phyloP scores from a whole-genome alignment of 2,329 filamentous ascomycete genomes.

The Talaromyces sp. region DNA sequence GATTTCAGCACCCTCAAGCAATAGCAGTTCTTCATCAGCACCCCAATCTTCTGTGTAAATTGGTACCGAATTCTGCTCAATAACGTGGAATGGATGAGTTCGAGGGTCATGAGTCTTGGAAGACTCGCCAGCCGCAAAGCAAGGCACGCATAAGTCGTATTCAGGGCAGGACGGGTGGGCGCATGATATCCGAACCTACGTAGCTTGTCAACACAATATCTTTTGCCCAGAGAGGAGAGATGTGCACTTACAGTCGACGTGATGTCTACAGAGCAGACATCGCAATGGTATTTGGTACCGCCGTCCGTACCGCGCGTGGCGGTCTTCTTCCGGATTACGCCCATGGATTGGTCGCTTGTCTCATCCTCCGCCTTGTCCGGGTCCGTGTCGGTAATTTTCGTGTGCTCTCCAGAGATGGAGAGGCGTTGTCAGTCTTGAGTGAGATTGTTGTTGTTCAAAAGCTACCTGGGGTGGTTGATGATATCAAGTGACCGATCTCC shows the following conservation, averaged over 20 bases:
- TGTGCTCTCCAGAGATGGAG: constrained; percentile 32
- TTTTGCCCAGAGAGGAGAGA: background rate
- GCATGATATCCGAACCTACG: constrained; percentile 88
- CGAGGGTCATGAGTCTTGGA: constrained; percentile 82
- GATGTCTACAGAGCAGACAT: constrained; percentile 93
- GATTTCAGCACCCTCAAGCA: constrained; percentile 91
- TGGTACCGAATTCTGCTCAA: constrained; percentile 96
- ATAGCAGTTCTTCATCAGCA: constrained; percentile 89
- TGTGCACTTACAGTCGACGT: constrained; percentile 76
- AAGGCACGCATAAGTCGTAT: constrained; percentile 94
- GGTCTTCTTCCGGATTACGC: constrained; percentile 94
- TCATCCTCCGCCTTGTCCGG: constrained; percentile 40
- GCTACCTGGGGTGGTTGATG: background rate
- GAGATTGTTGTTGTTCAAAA: constrained; percentile 9
- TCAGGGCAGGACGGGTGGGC: constrained; percentile 79
- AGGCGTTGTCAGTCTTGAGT: constrained; percentile 16
- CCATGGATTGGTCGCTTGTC: constrained; percentile 59
- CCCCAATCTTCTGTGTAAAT: constrained; percentile 96
- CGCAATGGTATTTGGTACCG: constrained; percentile 93
- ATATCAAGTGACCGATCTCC: constrained; percentile 12
- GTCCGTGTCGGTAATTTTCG: constrained; percentile 30
- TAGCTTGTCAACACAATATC: background rate
- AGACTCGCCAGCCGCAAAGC: constrained; percentile 77
- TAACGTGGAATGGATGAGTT: constrained; percentile 85
- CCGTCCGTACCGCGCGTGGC: constrained; percentile 80